Percentiles rank a stretch among this genome's conserved stretches.
Conservation (phyloP, 495 filamentous ascomycete species). For the Endocarpon pusillum region DNA sequence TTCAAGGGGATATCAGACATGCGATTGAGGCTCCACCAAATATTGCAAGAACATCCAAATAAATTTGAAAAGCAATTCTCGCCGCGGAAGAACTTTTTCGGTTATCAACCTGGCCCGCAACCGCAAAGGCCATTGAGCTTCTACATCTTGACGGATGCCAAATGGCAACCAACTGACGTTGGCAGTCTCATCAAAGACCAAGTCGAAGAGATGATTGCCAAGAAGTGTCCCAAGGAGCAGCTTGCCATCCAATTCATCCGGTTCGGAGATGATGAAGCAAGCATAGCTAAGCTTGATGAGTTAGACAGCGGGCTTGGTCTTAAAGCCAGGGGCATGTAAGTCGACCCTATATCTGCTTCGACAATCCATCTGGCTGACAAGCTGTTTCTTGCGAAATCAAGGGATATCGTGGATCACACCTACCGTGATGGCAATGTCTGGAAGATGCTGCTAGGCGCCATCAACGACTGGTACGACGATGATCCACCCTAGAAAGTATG, state of each 20-base stretch:
- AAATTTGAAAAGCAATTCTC: constrained; percentile 1
- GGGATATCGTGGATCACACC: constrained; percentile 21
- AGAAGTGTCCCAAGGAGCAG: no score
- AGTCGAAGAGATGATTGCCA: no score
- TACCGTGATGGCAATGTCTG: constrained; percentile 15
- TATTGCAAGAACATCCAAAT: constrained; percentile 3
- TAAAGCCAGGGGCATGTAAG: no score
- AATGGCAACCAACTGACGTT: constrained; percentile 20
- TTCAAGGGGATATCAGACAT: constrained; percentile 8
- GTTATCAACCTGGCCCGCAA: no score
- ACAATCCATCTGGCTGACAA: no score
- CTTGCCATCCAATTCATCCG: constrained; percentile 23
- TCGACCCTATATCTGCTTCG: no score
- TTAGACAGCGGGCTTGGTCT: no score
- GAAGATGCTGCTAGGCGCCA: constrained; percentile 19
- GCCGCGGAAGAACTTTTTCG: no score
- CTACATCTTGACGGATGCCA: constrained; percentile 24
- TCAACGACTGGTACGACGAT: constrained; percentile 10
- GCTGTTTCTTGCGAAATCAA: no score
- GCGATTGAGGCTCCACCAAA: constrained; percentile 2
- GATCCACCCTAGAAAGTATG: no score
- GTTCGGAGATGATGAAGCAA: constrained; percentile 18
- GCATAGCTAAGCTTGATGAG: constrained; percentile 12
- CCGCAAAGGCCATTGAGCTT: constrained; percentile 17
- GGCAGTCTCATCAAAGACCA: no score